Percentiles rank a stretch among this genome's conserved stretches.
These are phyloP conservation scores for Platanus orientalis DNA, from an alignment of 164 flowering plant genomes.

Conservation along the genomic window DNA sequence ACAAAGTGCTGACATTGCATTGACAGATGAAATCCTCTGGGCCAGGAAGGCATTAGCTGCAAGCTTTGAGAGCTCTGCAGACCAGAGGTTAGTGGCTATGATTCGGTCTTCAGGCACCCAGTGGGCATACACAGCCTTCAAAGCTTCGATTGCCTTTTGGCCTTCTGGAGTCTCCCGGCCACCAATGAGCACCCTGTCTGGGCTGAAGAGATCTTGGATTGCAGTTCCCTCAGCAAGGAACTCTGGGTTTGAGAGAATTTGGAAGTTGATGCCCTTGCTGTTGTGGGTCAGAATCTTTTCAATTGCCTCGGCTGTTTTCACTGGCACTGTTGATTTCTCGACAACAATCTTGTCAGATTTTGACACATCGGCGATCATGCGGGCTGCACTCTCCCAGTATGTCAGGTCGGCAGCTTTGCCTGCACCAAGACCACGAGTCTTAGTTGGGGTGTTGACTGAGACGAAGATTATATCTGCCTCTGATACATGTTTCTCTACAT, in stretches of 20 bases:
- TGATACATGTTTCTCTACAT: slow-evolving; percentile 49
- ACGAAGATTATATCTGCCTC: slow-evolving; percentile 60
- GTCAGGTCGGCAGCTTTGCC: slow-evolving; percentile 65
- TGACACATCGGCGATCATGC: slow-evolving; percentile 69
- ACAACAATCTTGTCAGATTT: slow-evolving; percentile 63
- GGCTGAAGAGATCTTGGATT: slow-evolving; percentile 46
- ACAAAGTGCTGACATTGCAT: slow-evolving; percentile 66
- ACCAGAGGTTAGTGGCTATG: slow-evolving; percentile 59
- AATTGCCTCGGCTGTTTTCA: slow-evolving; percentile 61
- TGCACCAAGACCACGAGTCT: slow-evolving; percentile 60
- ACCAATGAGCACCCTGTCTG: slow-evolving; percentile 63
- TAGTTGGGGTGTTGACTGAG: slow-evolving; percentile 61
- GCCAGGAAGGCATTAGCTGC: slow-evolving; percentile 73
- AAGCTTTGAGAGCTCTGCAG: slow-evolving; percentile 69
- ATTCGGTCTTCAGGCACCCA: slow-evolving; percentile 61
- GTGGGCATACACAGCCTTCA: slow-evolving; percentile 51
- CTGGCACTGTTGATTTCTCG: slow-evolving; percentile 67
- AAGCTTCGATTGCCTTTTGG: slow-evolving; percentile 37
- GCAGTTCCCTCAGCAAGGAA: slow-evolving; percentile 75
- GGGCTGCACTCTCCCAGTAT: slow-evolving; percentile 72
- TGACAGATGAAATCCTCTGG: slow-evolving; percentile 62
- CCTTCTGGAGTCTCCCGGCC: slow-evolving; percentile 65
- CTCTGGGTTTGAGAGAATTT: slow-evolving; percentile 64
- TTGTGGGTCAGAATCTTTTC: slow-evolving; percentile 51
- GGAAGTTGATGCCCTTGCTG: slow-evolving; percentile 55